Base-by-base conservation (phyloP, 345 rosid species). In the Pistacia vera region DNA sequence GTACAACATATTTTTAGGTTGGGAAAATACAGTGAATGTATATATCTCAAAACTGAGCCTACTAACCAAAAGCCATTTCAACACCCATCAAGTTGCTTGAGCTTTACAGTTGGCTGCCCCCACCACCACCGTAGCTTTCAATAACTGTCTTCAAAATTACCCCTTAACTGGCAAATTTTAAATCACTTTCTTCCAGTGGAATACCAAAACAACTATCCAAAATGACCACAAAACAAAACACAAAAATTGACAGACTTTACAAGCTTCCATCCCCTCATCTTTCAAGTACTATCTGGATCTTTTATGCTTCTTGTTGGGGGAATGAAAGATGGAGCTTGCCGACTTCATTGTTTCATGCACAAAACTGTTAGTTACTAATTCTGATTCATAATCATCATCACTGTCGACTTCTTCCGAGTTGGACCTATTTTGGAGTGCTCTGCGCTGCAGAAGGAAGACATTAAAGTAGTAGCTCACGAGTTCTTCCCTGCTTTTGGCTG, bases 401-500 rank as follows among this genome's bases (percentile, higher is more conserved):
- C 97, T 96, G 77, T 87, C 79, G 74, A 87, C 80, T 56, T 83
- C 84, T 63, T 68, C 63, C 20, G 86, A 92, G 70, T 83, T 75
- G 30, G 25, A 72, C 81, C 99, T 83, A 63, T 84, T 96, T 80
- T 93, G 99, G 52, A 81, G 69, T 70, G 92, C 97, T 77, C 98
- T 90, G 58, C 88, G 86, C 82, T 86, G 87, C 86, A 93, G 58
- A 83, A 93, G 88, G 46, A 80, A 83, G 75, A 91, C 98, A 68
- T 93, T 93, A 77, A 77, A 96, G 84, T 88, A 91, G 80, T 93
- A 93, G 80, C 94, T 82, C 60, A 90, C 93, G 38, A 96, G 76
- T 33, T 84, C 87, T 81, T 70, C 91, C 76, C 88, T 84, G 72
- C 82, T 84, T 87, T 84, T 92, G 28, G 64, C 77, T 18, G 83